Evolutionary conservation across 2,329 filamentous ascomycete species (phyloP), one percentile per base, ranked within the genome.

Genomic region (Dactylonectria estremocensis): DNA sequence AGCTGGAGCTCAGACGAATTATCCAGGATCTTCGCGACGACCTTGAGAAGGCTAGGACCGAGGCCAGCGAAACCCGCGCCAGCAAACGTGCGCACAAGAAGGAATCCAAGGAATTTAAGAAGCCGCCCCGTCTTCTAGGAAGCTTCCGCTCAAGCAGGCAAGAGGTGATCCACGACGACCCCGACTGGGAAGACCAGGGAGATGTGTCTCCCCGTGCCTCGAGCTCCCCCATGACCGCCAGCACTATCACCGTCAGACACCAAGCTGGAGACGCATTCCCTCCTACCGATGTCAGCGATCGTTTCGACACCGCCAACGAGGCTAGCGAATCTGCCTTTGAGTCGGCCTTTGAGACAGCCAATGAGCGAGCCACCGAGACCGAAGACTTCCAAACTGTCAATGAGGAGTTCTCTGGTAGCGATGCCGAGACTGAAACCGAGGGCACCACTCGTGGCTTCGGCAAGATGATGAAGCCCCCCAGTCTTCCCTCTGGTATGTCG

Each of bases 351-450:
- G 89, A 90, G 76, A 91, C 89, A 1, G 89, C 89, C 24, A 93
- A 97, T 76, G 95, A 98, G 80, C 90, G 90, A 31, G 89, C 86
- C 13, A 97, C 94, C 0, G 95, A 97, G 82, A 97, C 95, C 11
- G 95, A 98, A 73, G 94, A 94, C 70, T 98, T 98, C 89, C 93
- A 97, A 79, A 98, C 95, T 4, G 95, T 93, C n/a, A 89, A 91
- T 16, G 96, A 98, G 74, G 93, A 94, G 22, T 82, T 90, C 59
- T 88, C 87, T 16, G 95, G 91, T 76, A 92, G 90, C 64, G 92
- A 95, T 72, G 86, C 95, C 1, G 95, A 97, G 82, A 98, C 95
- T 1, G 96, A 98, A 82, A 98, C 95, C 2, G 95, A 98, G 79
- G 88, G 86, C 61, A 85, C 82, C 2, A 82, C 84, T 3, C 83